These are phyloP conservation scores for Scedosporium apiospermum DNA, from an alignment of 2,329 filamentous ascomycete genomes.

Conservation along the genomic window DNA sequence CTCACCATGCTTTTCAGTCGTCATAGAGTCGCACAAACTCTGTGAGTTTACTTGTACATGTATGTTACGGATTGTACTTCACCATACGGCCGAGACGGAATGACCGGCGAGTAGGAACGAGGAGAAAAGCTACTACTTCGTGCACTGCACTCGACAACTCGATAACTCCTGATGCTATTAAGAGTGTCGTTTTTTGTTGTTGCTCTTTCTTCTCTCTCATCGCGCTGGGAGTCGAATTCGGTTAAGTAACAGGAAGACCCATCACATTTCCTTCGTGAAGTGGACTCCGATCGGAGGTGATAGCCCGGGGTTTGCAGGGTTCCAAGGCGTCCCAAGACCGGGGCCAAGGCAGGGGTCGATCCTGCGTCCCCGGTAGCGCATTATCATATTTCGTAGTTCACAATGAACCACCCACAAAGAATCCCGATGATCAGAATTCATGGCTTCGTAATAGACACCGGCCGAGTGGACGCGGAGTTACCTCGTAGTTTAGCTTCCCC, in stretches of 20 bases:
- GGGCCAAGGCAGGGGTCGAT: not conserved
- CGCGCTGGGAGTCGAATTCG: not conserved
- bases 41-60: too few relatives aligned
- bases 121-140: too few relatives aligned
- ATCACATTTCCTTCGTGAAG: not conserved
- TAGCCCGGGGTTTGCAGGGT: not conserved
- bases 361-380: too few relatives aligned
- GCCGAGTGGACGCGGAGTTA: conserved; percentile 1
- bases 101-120: too few relatives aligned
- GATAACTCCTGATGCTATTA: too few relatives aligned
- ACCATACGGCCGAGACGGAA: too few relatives aligned
- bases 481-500: too few relatives aligned
- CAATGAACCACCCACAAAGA: not conserved
- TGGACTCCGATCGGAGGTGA: not conserved
- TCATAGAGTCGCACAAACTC: too few relatives aligned
- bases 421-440: not conserved
- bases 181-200: not conserved
- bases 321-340: not conserved
- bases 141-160: too few relatives aligned
- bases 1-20: too few relatives aligned
- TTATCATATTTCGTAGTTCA: too few relatives aligned
- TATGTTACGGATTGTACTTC: too few relatives aligned
- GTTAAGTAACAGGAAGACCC: not conserved
- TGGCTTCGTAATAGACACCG: not conserved
- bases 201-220: not conserved